These are phyloP conservation scores for Candida krabiensis DNA, from an alignment of 805 yeast species.

Conservation along the genomic window DNA sequence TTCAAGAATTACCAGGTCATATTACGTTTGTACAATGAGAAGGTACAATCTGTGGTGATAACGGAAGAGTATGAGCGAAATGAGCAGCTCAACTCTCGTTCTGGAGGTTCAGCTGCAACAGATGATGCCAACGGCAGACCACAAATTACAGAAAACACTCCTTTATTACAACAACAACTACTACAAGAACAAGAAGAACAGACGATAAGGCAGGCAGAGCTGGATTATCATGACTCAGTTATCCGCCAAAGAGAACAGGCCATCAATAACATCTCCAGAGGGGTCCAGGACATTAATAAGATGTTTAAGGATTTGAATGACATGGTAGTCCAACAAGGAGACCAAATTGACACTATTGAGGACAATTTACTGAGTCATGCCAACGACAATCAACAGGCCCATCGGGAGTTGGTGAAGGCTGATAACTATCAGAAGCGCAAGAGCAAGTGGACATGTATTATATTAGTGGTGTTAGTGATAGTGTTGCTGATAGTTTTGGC, in stretches of 20 bases:
- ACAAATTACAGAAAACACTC: conserved; percentile 17
- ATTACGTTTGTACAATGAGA: conserved; percentile 49
- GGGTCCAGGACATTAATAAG: conserved; percentile 81
- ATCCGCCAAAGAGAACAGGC: conserved; percentile 75
- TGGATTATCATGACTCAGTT: conserved; percentile 62
- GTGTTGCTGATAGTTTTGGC: conserved; percentile 61
- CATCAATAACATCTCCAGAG: conserved; percentile 68
- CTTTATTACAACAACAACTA: conserved; percentile 30
- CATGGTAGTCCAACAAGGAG: conserved; percentile 82
- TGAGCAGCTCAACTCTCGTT: conserved; percentile 5
- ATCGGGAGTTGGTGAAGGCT: conserved; percentile 69
- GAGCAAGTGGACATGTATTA: conserved; percentile 71
- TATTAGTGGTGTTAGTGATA: conserved; percentile 58
- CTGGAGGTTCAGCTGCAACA: background rate
- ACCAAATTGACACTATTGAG: conserved; percentile 79
- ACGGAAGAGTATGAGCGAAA: conserved; percentile 28
- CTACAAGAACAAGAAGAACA: conserved; percentile 36
- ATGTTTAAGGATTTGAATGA: conserved; percentile 80
- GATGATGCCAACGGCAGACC: conserved; percentile 8
- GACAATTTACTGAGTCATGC: conserved; percentile 68
- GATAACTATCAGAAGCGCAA: conserved; percentile 69
- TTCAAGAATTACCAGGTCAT: conserved; percentile 44
- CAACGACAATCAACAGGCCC: conserved; percentile 66
- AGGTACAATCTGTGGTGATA: conserved; percentile 40
- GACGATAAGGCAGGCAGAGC: conserved; percentile 40